A percentile compares a stretch with the other conserved stretches of the same genome.
Conservation (phyloP, 371 early-diverging fungal genomes). For the Mortierella sp. region DNA sequence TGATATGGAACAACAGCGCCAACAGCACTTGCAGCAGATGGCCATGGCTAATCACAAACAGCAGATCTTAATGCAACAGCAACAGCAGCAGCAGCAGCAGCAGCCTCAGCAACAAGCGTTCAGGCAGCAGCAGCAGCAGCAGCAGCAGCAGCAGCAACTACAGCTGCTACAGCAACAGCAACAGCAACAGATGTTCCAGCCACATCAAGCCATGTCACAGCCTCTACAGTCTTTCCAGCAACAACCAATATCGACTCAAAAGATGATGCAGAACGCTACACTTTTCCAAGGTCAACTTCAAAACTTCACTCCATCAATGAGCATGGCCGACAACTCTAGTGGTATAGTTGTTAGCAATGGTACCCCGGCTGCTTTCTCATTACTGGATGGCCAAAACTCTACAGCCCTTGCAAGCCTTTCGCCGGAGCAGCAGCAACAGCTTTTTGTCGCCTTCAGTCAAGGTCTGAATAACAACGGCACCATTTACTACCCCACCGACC, state of each 20-base stretch:
- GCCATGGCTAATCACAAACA: neutral
- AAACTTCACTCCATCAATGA: conserved; percentile 3
- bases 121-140: conserved; percentile 17
- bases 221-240: too few relatives aligned
- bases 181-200: conserved; percentile 6
- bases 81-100: conserved; percentile 14
- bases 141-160: conserved; percentile 9
- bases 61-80: conserved; percentile 5
- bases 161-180: conserved; percentile 18
- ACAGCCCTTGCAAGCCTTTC: conserved; percentile 20
- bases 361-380: conserved; percentile 4
- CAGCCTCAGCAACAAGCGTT: conserved; percentile 10
- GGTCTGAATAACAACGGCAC: conserved; percentile 13
- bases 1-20: conserved; percentile 16
- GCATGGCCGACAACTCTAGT: too few relatives aligned
- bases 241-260: neutral
- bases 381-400: conserved; percentile 25
- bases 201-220: conserved; percentile 8
- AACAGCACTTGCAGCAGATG: conserved; percentile 18
- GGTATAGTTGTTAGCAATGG: neutral
- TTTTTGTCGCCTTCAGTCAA: conserved; percentile 34
- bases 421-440: conserved; percentile 33
- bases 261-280: conserved; percentile 20
- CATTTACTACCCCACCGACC: neutral
- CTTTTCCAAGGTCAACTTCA: conserved; percentile 33